Evolutionary conservation across 371 early-diverging fungal genomes (phyloP), one percentile per base, ranked within the genome.

Genomic region (Mucor plumbeus): DNA sequence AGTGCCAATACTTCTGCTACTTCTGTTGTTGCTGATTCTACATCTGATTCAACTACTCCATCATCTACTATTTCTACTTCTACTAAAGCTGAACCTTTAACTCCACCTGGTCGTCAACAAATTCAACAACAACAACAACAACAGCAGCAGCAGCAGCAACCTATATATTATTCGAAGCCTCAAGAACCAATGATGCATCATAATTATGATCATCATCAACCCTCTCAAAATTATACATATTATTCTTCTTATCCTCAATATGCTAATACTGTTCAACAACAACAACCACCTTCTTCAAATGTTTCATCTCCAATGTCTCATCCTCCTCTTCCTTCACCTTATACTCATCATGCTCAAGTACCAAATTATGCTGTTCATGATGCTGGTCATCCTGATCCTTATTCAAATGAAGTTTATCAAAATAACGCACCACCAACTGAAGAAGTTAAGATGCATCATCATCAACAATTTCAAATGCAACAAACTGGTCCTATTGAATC

Each of bases 281-380:
- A 41, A 38, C 14, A 26, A 26, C 26, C 26, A 26, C 26, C 26
- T 26, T 26, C 19, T 57, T 33, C 21, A 21, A 39, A 60, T 55
- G 61, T 48, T 5, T 50, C 63, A 6, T 63, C 68, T n/a, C 68
- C 68, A 26, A 57, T 10, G n/a, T 68, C 68, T 8, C 68, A 70
- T 35, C 65, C 65, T 48, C 65, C 57, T 39, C 48, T 43, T 39
- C 70, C 61, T 31, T 61, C 68, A n/a, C 62, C 68, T 67, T 67
- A 67, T 39, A 17, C 60, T 31, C 60, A 59, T 34, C 60, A 59
- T 41, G n/a, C 57, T 11, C 56, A 39, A 33, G 56, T 56, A 5
- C 44, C 61, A 11, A 61, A 55, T 15, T 69, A 69, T 35, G 59
- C 57, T 53, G 53, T 69, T 17, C 69, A 69, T 17, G 69, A 69